Conservation (phyloP, 345 rosid species). For the Capsella bursapastoris region DNA sequence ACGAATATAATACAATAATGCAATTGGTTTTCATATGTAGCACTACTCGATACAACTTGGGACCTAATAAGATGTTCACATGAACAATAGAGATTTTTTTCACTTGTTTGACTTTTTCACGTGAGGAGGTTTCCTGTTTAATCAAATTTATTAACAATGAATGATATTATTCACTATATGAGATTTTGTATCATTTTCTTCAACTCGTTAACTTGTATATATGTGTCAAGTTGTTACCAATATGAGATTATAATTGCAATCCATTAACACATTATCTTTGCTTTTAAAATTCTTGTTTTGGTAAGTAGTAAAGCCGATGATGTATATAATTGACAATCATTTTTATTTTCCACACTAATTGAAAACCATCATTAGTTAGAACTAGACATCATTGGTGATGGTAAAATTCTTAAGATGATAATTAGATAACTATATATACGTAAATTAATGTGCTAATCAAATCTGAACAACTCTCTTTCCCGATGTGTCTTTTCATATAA, state of each 20-base stretch:
- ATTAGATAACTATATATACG: background rate
- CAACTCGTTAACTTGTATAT: constrained; percentile 11
- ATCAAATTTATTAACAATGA: background rate
- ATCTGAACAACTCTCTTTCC: constrained; percentile 9
- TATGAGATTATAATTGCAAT: constrained; percentile 10
- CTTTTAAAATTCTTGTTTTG: constrained; percentile 8
- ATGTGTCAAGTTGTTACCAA: constrained; percentile 15
- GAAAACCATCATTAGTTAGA: constrained; percentile 1
- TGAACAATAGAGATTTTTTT: constrained; percentile 5
- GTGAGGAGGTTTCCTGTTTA: constrained; percentile 22
- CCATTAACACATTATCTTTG: constrained; percentile 5
- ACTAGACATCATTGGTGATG: background rate
- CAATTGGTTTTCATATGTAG: constrained; percentile 1
- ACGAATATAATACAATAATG: constrained; percentile 20
- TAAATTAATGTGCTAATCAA: background rate
- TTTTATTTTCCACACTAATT: background rate
- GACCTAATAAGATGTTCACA: background rate
- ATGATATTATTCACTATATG: background rate
- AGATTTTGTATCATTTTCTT: background rate
- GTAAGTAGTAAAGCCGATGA: constrained; percentile 28
- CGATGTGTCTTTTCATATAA: constrained; percentile 4
- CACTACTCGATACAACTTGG: background rate
- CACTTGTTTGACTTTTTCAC: constrained; percentile 37
- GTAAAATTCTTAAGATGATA: constrained; percentile 1
- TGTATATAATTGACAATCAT: constrained; percentile 2